Conservation (phyloP, 306 rosid genomes). For the Rubus idaeus region DNA sequence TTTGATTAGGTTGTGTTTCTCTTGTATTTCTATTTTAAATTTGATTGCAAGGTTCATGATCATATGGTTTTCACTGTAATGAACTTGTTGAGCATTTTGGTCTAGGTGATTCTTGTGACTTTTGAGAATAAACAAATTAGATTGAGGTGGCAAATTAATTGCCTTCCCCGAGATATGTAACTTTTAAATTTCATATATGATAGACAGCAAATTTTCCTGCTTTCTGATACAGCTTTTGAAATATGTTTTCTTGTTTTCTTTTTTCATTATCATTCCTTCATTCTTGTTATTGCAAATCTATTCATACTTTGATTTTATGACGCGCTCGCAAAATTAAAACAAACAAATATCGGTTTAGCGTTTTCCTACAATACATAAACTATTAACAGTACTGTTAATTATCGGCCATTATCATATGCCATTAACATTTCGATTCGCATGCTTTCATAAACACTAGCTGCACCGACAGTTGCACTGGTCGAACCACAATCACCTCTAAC, state of each 20-base stretch:
- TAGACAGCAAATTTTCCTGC: slow-evolving; percentile 1
- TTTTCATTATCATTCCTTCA: neutral
- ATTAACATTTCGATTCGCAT: slow-evolving; percentile 18
- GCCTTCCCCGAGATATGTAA: neutral
- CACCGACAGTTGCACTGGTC: neutral
- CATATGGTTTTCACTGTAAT: slow-evolving; percentile 12
- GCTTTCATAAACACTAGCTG: slow-evolving; percentile 13
- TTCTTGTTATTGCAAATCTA: neutral
- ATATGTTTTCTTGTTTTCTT: neutral
- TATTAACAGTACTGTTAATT: neutral
- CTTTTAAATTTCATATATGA: slow-evolving; percentile 3
- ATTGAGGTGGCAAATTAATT: slow-evolving; percentile 13
- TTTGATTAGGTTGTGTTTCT: slow-evolving; percentile 24
- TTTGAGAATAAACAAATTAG: slow-evolving; percentile 22
- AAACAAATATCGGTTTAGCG: neutral
- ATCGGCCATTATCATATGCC: slow-evolving; percentile 10
- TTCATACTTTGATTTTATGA: neutral
- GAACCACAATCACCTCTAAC: neutral
- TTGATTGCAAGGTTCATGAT: slow-evolving; percentile 13
- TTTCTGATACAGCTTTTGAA: neutral
- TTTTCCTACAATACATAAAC: neutral
- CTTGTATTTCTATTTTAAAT: slow-evolving; percentile 17
- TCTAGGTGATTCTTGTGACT: slow-evolving; percentile 21
- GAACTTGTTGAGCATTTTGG: slow-evolving; percentile 11
- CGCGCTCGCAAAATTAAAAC: neutral